These are phyloP conservation scores for Aspergillus sp. DNA, from an alignment of 2,329 filamentous ascomycete species.

Conservation along the genomic window DNA sequence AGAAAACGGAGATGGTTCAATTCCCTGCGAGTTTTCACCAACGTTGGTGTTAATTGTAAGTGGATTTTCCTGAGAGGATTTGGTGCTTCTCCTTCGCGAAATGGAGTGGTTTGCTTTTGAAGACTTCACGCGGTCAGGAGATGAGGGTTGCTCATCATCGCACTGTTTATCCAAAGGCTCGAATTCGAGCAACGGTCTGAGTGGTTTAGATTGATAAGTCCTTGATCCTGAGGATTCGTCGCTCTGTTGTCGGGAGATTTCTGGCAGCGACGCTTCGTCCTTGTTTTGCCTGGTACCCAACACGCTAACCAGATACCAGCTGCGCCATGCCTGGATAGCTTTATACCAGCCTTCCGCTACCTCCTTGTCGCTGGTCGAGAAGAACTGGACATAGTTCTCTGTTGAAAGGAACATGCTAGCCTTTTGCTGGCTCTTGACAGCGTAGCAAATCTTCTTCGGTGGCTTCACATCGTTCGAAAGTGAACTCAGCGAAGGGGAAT, in stretches of 20 bases:
- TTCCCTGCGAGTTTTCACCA: constrained; percentile 11
- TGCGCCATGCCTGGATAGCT: constrained; percentile 73
- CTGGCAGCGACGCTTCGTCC: constrained; percentile 4
- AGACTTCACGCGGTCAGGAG: constrained; percentile 10
- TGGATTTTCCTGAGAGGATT: constrained; percentile 22
- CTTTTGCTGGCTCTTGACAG: constrained; percentile 88
- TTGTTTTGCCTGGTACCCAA: constrained; percentile 51
- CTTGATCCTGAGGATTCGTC: constrained; percentile 24
- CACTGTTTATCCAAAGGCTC: constrained; percentile 36
- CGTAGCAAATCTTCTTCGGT: constrained; percentile 78
- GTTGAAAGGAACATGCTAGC: constrained; percentile 73
- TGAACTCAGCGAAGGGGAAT: constrained; percentile 64
- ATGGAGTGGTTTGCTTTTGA: constrained; percentile 17
- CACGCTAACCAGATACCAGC: constrained; percentile 79
- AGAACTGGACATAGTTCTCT: constrained; percentile 87
- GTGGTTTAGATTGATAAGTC: constrained; percentile 34
- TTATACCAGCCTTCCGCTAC: constrained; percentile 64
- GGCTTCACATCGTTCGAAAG: constrained; percentile 66
- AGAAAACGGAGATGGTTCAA: constrained; percentile 28
- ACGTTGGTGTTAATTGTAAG: constrained; percentile 18
- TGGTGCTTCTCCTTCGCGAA: constrained; percentile 20
- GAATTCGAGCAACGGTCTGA: constrained; percentile 61
- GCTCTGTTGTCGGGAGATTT: constrained; percentile 17
- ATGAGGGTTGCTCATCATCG: constrained; percentile 19
- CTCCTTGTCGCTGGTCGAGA: constrained; percentile 67